phyloP scores from a whole-genome alignment of 768 basidiomycete genomes.

The Russula olivacea region DNA sequence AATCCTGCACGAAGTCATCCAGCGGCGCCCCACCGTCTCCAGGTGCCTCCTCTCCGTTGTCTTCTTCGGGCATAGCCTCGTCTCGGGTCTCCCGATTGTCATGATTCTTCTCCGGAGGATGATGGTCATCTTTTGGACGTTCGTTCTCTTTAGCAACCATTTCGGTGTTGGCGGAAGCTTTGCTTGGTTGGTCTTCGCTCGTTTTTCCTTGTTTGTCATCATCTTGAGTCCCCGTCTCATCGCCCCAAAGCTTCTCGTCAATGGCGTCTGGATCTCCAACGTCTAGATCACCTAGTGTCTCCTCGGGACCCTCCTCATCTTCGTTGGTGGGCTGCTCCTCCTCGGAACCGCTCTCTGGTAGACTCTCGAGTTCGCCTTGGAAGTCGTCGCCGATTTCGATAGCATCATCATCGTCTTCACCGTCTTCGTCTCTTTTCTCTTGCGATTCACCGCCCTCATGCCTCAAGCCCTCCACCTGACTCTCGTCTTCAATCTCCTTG shows the following conservation, averaged over 20 bases:
- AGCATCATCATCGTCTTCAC: conserved; percentile 58
- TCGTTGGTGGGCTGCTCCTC: conserved; percentile 43
- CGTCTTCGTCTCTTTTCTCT: conserved; percentile 31
- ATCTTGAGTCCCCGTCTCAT: conserved; percentile 59
- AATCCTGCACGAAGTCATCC: conserved; percentile 72
- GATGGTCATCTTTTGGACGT: conserved; percentile 31
- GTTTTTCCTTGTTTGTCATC: conserved; percentile 50
- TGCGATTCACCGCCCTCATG: conserved; percentile 42
- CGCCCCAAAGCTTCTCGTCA: conserved; percentile 97
- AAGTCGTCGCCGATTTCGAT: conserved; percentile 92
- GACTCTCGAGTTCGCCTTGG: conserved; percentile 79
- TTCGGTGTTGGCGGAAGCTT: conserved; percentile 51
- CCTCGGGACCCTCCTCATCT: conserved; percentile 68
- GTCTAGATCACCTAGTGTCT: conserved; percentile 79
- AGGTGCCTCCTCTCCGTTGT: conserved; percentile 40
- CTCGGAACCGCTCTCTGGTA: conserved; percentile 58
- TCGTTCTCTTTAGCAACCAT: conserved; percentile 74
- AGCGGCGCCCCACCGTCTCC: conserved; percentile 58
- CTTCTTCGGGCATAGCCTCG: conserved; percentile 32
- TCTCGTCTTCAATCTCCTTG: conserved; percentile 93
- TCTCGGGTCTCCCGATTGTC: conserved; percentile 30
- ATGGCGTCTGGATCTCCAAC: conserved; percentile 74
- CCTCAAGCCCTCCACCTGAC: conserved; percentile 90
- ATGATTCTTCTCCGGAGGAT: conserved; percentile 31
- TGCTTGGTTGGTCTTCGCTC: conserved; percentile 53